Percentiles rank a stretch among this genome's conserved stretches.
Evolutionary conservation across 2,329 filamentous ascomycete species (phyloP).

Genomic region (Beauveria sp.): DNA sequence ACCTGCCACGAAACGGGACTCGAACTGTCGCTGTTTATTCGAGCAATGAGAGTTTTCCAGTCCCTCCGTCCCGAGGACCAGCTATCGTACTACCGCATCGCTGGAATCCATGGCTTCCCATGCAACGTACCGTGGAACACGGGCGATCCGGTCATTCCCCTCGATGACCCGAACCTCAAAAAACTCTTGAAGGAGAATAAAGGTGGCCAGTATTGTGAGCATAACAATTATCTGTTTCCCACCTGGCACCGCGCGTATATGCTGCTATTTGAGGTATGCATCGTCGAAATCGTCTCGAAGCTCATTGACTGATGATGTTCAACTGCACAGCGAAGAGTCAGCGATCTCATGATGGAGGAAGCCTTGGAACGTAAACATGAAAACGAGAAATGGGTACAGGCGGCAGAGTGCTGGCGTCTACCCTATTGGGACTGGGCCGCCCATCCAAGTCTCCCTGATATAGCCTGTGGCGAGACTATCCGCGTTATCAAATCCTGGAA

Average conservation of each 20-base stretch:
- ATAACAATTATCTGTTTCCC: slow-evolving; percentile 53
- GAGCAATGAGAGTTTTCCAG: not conserved
- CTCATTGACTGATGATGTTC: not conserved
- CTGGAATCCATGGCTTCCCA: not conserved
- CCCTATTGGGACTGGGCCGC: slow-evolving; percentile 30
- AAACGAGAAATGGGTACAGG: slow-evolving; percentile 18
- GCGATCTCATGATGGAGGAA: not conserved
- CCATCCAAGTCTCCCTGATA: not conserved
- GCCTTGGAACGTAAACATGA: not conserved
- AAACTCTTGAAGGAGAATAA: not conserved
- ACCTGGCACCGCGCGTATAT: slow-evolving; percentile 62
- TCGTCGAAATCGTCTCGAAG: not conserved
- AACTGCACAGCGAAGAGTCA: not conserved
- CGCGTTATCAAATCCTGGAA: slow-evolving; percentile 13
- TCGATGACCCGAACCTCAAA: not conserved
- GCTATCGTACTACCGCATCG: not conserved
- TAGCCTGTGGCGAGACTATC: slow-evolving; percentile 14
- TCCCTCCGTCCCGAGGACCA: not conserved
- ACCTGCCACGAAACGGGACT: not conserved
- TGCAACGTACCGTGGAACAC: not conserved
- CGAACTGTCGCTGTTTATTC: not conserved
- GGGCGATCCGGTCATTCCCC: not conserved
- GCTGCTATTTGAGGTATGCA: slow-evolving; percentile 47
- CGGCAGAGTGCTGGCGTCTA: slow-evolving; percentile 22
- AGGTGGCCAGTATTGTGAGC: slow-evolving; percentile 45